Evolutionary conservation across 2,329 filamentous ascomycete species (phyloP).

Genomic region (Helminthosporium solani): DNA sequence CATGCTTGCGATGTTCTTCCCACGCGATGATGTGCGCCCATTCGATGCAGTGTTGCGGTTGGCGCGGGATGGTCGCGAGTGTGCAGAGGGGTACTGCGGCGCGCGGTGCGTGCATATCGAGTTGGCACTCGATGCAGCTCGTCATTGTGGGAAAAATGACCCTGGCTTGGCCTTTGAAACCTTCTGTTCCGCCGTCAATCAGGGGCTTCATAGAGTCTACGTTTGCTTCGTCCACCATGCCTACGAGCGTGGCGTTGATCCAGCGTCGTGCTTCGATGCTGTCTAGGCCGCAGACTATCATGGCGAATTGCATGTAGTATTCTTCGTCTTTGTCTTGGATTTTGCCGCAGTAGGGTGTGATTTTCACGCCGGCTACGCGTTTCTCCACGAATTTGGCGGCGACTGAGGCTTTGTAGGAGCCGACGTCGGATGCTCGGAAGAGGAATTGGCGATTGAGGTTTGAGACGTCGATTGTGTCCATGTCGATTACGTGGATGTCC

Average conservation of each 20-base stretch:
- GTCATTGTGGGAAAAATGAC: conserved; percentile 91
- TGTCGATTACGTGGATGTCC: conserved; percentile 97
- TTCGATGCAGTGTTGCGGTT: conserved; percentile 97
- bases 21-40: conserved; percentile 99
- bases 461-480: conserved; percentile 99
- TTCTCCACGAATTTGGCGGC: conserved; percentile 89
- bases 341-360: conserved; percentile 89
- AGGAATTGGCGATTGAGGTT: conserved; percentile 98
- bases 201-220: conserved; percentile 87
- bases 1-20: conserved; percentile 71
- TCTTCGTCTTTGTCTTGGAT: conserved; percentile 96
- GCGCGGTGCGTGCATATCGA: conserved; percentile 97
- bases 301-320: conserved; percentile 96
- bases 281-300: conserved; percentile 91
- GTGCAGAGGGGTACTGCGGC: conserved; percentile 97
- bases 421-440: conserved; percentile 88
- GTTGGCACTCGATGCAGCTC: conserved; percentile 95
- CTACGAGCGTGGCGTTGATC: conserved; percentile 94
- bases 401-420: conserved; percentile 89
- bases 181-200: conserved; percentile 95
- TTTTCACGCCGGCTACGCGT: conserved; percentile 84
- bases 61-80: conserved; percentile 90
- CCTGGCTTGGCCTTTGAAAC: conserved; percentile 94
- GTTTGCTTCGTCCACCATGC: conserved; percentile 81
- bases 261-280: conserved; percentile 96